A percentile compares a stretch with the other conserved stretches of the same genome.
phyloP scores from a whole-genome alignment of 2,329 filamentous ascomycete genomes.

The Colletotrichum australisinense region DNA sequence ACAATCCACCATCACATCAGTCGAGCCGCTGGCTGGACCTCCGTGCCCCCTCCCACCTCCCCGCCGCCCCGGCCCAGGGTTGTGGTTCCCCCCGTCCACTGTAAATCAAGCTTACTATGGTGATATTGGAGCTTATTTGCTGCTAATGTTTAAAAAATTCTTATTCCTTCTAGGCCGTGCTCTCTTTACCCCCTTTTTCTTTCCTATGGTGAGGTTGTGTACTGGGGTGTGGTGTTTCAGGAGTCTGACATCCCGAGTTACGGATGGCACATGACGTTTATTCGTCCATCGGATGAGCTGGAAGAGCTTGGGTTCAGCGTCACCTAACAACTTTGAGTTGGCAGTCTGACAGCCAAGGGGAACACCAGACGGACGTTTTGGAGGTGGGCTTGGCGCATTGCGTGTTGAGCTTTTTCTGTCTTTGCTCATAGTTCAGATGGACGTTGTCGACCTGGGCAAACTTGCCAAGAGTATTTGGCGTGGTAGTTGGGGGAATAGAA shows the following conservation, averaged over 20 bases:
- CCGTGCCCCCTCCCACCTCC: background rate
- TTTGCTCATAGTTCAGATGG: background rate
- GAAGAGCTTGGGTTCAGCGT: background rate
- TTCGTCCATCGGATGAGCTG: background rate
- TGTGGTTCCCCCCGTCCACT: background rate
- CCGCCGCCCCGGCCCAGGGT: constrained; percentile 3
- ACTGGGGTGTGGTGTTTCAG: constrained; percentile 4
- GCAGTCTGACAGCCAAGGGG: background rate
- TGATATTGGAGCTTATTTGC: background rate
- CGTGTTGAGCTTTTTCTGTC: background rate
- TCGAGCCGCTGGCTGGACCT: background rate
- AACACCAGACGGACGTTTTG: background rate
- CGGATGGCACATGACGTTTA: constrained; percentile 16
- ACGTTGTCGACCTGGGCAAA: background rate
- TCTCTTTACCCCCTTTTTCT: background rate
- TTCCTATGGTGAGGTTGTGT: background rate
- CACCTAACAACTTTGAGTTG: background rate
- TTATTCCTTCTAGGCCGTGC: background rate
- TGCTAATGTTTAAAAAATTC: background rate
- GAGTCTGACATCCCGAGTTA: background rate
- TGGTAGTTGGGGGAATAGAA: background rate
- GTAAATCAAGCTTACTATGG: constrained; percentile 14
- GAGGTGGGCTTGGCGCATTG: background rate
- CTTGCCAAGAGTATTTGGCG: background rate
- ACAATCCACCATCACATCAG: background rate